phyloP scores from a whole-genome alignment of 2,329 filamentous ascomycete species.

The Sporothrix globosa region DNA sequence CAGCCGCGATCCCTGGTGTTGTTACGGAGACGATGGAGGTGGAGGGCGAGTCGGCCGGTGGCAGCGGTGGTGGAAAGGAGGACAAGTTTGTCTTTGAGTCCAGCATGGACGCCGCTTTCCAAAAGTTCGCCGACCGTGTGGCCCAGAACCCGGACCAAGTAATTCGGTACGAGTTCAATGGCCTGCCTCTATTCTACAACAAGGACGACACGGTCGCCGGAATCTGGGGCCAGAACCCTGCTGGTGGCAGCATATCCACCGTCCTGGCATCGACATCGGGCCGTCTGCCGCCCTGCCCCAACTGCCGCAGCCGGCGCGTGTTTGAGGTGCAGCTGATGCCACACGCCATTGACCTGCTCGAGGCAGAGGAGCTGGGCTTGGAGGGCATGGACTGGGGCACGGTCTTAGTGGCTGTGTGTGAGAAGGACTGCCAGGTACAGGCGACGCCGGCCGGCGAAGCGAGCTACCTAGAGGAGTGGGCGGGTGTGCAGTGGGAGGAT shows the following conservation, averaged over 20 bases:
- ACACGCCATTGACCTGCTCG: constrained; percentile 85
- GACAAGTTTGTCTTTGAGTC: constrained; percentile 76
- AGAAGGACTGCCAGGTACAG: constrained; percentile 70
- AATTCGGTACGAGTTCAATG: constrained; percentile 77
- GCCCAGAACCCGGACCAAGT: constrained; percentile 82
- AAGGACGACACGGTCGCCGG: constrained; percentile 74
- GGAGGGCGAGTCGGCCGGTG: constrained; percentile 43
- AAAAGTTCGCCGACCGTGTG: constrained; percentile 77
- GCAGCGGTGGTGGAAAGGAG: constrained; percentile 52
- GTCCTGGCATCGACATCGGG: constrained; percentile 37
- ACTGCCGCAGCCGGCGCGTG: constrained; percentile 73
- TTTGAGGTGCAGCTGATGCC: constrained; percentile 95
- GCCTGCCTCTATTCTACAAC: constrained; percentile 76
- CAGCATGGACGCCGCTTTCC: constrained; percentile 73
- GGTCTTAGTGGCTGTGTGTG: constrained; percentile 83
- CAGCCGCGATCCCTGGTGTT: constrained; percentile 49
- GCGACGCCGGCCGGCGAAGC: constrained; percentile 63
- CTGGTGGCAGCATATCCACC: constrained; percentile 39
- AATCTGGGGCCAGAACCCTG: constrained; percentile 43
- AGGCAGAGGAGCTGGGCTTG: constrained; percentile 70
- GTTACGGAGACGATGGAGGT: constrained; percentile 53
- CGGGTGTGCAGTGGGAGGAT: constrained; percentile 98
- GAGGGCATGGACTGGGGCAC: constrained; percentile 99
- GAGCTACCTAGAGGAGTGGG: constrained; percentile 92
- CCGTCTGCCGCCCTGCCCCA: constrained; percentile 73